These are phyloP conservation scores for Trichoderma polysporum DNA, from an alignment of 2,329 filamentous ascomycete species.

Conservation along the genomic window DNA sequence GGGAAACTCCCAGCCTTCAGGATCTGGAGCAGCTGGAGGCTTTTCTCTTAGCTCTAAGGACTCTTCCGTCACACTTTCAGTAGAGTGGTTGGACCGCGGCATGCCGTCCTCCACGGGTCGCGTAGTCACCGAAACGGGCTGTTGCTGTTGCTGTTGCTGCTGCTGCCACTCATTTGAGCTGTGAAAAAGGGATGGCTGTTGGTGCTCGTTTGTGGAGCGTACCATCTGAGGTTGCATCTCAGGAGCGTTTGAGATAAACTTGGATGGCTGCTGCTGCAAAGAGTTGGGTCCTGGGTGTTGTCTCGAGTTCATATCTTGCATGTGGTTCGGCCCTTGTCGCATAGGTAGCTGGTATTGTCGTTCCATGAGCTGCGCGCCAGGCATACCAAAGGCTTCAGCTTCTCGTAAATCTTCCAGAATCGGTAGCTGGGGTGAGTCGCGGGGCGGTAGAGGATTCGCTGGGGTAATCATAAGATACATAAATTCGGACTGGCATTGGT, in stretches of 20 bases:
- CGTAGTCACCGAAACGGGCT: slow-evolving; percentile 36
- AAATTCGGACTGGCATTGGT: slow-evolving; percentile 65
- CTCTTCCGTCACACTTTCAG: slow-evolving; percentile 43
- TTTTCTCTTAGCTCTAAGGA: slow-evolving; percentile 49
- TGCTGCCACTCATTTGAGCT: slow-evolving; percentile 38
- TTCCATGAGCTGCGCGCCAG: slow-evolving; percentile 43
- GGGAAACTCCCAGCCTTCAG: slow-evolving; percentile 91
- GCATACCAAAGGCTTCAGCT: slow-evolving; percentile 51
- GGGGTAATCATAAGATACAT: slow-evolving; percentile 68
- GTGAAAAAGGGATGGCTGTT: slow-evolving; percentile 40
- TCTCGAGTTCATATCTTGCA: slow-evolving; percentile 53
- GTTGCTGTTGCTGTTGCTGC: slow-evolving; percentile 31
- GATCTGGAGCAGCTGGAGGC: slow-evolving; percentile 46
- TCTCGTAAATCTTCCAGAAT: slow-evolving; percentile 61
- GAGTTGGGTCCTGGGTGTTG: slow-evolving; percentile 58
- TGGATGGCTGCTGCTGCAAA: slow-evolving; percentile 49
- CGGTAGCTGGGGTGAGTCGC: slow-evolving; percentile 59
- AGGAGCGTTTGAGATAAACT: slow-evolving; percentile 34
- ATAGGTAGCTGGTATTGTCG: slow-evolving; percentile 42
- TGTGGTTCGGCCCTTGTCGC: slow-evolving; percentile 55
- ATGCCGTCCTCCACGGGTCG: slow-evolving; percentile 37
- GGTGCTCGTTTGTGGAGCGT: slow-evolving; percentile 52
- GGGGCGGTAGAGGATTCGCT: slow-evolving; percentile 63
- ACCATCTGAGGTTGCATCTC: slow-evolving; percentile 51
- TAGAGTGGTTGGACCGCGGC: slow-evolving; percentile 39